These are phyloP conservation scores for Pisolithus albus DNA, from an alignment of 768 basidiomycete genomes.

Conservation along the genomic window DNA sequence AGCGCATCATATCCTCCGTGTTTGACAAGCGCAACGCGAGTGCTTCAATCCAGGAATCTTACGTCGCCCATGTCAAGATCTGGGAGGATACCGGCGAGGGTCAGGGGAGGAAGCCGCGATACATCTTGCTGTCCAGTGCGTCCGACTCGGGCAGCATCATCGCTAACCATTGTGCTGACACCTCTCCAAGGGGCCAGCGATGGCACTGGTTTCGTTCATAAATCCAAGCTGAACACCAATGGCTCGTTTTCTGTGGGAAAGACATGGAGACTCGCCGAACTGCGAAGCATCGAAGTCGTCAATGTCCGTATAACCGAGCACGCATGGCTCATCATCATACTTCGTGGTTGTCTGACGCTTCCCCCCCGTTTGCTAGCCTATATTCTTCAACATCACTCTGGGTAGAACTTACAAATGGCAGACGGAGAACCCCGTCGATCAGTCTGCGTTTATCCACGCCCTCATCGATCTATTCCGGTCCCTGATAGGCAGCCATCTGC, in stretches of 20 bases:
- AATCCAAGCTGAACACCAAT: slow-evolving; percentile 93
- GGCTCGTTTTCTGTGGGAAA: slow-evolving; percentile 95
- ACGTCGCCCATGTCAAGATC: slow-evolving; percentile 87
- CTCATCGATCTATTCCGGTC: slow-evolving; percentile 55
- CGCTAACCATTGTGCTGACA: neutral
- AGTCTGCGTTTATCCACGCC: slow-evolving; percentile 61
- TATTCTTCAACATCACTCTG: slow-evolving; percentile 73
- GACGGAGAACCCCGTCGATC: slow-evolving; percentile 70
- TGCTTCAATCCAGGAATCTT: slow-evolving; percentile 65
- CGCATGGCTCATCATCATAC: slow-evolving; percentile 3
- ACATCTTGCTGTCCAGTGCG: slow-evolving; percentile 86
- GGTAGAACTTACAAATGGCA: slow-evolving; percentile 89
- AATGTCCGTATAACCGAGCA: slow-evolving; percentile 44
- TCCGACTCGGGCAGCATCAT: slow-evolving; percentile 11
- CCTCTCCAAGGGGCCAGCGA: slow-evolving; percentile 46
- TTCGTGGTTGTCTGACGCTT: slow-evolving; percentile 12
- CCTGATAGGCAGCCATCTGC: slow-evolving; percentile 42
- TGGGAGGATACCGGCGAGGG: slow-evolving; percentile 82
- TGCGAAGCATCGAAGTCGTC: slow-evolving; percentile 70
- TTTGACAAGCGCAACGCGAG: slow-evolving; percentile 67
- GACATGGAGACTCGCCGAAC: slow-evolving; percentile 84
- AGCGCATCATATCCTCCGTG: slow-evolving; percentile 75
- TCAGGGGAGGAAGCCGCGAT: slow-evolving; percentile 76
- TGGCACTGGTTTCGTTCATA: slow-evolving; percentile 77
- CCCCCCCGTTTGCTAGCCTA: slow-evolving; percentile 37